Percentiles rank a stretch among this genome's conserved stretches.
Conservation (phyloP, 164 flowering plant species). For the Nelumbo lutea region DNA sequence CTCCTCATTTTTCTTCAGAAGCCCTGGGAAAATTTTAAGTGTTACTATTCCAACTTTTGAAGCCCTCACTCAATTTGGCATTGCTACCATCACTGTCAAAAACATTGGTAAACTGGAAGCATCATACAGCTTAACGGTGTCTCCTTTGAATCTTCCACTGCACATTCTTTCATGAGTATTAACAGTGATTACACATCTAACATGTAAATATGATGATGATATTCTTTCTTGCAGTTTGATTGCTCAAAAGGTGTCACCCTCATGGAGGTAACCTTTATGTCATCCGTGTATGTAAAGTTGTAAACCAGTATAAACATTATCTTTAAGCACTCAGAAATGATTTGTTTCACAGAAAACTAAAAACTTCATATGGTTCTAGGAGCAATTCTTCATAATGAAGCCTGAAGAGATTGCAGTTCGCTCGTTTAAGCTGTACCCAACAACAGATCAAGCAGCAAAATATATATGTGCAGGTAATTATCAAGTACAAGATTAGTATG, state of each 20-base stretch:
- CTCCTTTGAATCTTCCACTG: background rate
- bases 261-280: constrained; percentile 56
- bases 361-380: too few species aligned
- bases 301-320: background rate
- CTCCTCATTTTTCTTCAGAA: constrained; percentile 47
- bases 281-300: background rate
- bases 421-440: constrained; percentile 63
- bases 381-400: constrained; percentile 81
- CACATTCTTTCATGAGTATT: background rate
- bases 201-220: background rate
- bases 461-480: constrained; percentile 64
- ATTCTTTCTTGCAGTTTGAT: constrained; percentile 53
- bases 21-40: constrained; percentile 83
- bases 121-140: constrained; percentile 90
- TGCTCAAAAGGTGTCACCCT: constrained; percentile 57
- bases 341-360: too few species aligned
- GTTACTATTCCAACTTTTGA: constrained; percentile 83
- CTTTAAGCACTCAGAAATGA: background rate
- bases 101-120: constrained; percentile 90
- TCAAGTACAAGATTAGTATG: background rate
- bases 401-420: constrained; percentile 51
- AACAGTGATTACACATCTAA: background rate
- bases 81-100: constrained; percentile 61
- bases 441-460: constrained; percentile 74
- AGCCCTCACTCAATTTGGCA: constrained; percentile 86